phyloP scores from a whole-genome alignment of 1,284 basidiomycete genomes.

The Fomes fomentarius region DNA sequence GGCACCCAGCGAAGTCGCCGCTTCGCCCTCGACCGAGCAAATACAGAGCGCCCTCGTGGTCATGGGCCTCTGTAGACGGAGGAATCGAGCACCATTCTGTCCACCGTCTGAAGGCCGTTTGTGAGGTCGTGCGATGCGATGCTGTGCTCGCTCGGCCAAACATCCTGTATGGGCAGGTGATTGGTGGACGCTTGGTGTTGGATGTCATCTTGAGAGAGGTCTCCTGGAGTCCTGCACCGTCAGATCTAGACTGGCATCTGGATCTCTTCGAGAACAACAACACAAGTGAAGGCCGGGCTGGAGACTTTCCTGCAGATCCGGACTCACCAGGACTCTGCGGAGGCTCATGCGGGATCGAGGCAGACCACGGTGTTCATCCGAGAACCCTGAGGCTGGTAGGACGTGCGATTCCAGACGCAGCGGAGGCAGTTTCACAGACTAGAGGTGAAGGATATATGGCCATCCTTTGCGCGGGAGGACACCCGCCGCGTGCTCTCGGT shows the following conservation, averaged over 20 bases:
- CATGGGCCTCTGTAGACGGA: constrained; percentile 1
- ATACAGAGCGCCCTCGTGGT: constrained; percentile 1
- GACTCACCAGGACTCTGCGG: background rate
- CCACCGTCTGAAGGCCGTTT: background rate
- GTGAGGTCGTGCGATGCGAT: background rate
- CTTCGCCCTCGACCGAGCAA: background rate
- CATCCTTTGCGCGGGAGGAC: background rate
- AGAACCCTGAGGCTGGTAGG: background rate
- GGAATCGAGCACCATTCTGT: background rate
- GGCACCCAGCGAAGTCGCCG: background rate
- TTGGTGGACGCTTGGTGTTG: background rate
- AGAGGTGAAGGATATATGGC: background rate
- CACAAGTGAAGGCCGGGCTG: background rate
- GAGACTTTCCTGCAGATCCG: background rate
- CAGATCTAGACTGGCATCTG: background rate
- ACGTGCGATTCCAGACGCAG: background rate
- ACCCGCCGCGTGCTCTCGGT: too few relatives aligned
- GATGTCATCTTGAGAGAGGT: background rate
- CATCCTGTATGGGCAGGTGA: background rate
- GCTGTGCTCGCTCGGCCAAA: background rate
- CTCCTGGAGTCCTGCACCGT: background rate
- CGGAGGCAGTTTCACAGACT: background rate
- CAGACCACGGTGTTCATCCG: background rate
- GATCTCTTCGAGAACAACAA: background rate
- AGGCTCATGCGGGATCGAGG: background rate